Conservation (phyloP, 2,329 filamentous ascomycete species). For the Talaromyces rugulosus region DNA sequence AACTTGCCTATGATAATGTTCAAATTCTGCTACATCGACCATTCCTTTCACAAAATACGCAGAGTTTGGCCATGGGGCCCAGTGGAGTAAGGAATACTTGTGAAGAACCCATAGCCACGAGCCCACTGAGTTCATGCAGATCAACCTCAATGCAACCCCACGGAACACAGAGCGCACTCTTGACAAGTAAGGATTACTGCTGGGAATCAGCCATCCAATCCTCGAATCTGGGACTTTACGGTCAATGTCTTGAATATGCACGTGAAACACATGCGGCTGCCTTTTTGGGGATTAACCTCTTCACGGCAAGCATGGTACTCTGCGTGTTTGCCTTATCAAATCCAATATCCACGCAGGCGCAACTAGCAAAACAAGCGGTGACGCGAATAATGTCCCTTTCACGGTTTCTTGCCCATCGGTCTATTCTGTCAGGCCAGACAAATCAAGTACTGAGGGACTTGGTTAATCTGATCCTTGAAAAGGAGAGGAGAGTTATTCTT, state of each 20-base stretch:
- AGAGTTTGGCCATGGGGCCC: not conserved
- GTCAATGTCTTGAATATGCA: not conserved
- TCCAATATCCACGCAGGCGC: constrained; percentile 4
- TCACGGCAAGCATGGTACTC: constrained; percentile 15
- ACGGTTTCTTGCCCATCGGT: no score
- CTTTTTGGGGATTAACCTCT: constrained; percentile 17
- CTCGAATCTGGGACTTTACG: not conserved
- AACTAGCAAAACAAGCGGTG: not conserved
- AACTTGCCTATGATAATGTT: not conserved
- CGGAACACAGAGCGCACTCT: not conserved
- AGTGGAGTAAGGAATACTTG: not conserved
- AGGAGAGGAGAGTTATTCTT: no score
- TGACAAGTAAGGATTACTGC: not conserved
- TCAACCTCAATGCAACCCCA: no score
- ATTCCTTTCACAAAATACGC: no score
- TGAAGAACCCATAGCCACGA: not conserved
- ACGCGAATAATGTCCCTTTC: no score
- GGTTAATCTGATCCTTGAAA: no score
- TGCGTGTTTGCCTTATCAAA: constrained; percentile 13
- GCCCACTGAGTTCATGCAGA: no score
- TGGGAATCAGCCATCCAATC: not conserved
- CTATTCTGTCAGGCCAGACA: no score
- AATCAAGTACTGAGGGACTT: no score
- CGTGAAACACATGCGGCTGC: constrained; percentile 7
- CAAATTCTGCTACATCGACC: not conserved